Percentiles rank a stretch among this genome's conserved stretches.
Conservation (phyloP, 1,284 basidiomycete species). For the Rhizopogon hawkerae region DNA sequence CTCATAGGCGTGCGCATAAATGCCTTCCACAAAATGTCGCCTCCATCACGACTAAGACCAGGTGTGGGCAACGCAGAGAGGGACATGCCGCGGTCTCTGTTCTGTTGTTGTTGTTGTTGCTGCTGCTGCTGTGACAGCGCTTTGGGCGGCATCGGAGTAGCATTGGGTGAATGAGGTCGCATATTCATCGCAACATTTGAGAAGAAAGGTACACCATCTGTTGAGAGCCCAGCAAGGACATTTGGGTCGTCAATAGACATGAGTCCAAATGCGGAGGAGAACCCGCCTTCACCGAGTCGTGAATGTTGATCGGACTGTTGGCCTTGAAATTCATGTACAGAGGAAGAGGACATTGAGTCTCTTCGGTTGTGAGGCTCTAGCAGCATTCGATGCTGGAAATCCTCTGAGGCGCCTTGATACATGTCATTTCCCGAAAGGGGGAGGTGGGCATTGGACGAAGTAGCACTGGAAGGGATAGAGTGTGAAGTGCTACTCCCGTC, state of each 20-base stretch:
- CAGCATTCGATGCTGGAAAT: conserved; percentile 15
- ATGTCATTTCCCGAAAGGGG: conserved; percentile 25
- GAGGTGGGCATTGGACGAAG: conserved; percentile 36
- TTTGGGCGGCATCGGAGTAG: conserved; percentile 38
- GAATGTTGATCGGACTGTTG: conserved; percentile 12
- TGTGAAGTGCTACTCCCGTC: conserved; percentile 28
- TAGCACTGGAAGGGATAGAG: conserved; percentile 27
- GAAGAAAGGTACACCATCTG: conserved; percentile 56
- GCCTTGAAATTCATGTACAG: conserved; percentile 12
- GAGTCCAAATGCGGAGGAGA: conserved; percentile 60
- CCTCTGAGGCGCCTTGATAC: conserved; percentile 16
- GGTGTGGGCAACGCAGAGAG: conserved; percentile 19
- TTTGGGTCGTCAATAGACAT: conserved; percentile 64
- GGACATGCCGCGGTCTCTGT: conserved; percentile 22
- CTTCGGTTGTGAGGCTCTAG: conserved; percentile 14
- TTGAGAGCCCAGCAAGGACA: conserved; percentile 50
- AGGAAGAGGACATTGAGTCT: conserved; percentile 14
- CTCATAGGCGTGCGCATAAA: conserved; percentile 65
- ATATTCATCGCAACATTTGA: conserved; percentile 27
- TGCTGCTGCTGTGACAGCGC: conserved; percentile 13
- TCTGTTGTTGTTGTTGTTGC: conserved; percentile 8
- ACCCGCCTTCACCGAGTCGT: conserved; percentile 34
- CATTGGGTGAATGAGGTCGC: conserved; percentile 32
- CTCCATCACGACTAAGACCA: conserved; percentile 34
- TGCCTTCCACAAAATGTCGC: conserved; percentile 66